phyloP scores from a whole-genome alignment of 75 land plant species.

The Pinus albicaulis region DNA sequence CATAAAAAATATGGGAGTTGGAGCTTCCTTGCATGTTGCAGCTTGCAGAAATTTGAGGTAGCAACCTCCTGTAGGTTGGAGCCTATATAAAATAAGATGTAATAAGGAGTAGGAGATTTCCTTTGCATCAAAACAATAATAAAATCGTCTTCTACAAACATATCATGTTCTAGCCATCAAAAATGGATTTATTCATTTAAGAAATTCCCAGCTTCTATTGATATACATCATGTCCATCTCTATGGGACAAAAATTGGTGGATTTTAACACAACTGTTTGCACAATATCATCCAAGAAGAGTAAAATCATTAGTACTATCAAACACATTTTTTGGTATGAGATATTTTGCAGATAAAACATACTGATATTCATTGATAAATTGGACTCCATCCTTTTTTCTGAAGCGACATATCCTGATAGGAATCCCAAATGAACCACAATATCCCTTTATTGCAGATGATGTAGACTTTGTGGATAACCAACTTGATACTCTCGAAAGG shows the following conservation, averaged over 20 bases:
- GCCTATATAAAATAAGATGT: no score
- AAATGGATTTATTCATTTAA: no score
- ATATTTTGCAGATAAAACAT: slow-evolving; percentile 28
- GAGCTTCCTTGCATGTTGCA: no score
- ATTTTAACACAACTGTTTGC: slow-evolving; percentile 44
- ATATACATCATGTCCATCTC: slow-evolving; percentile 19
- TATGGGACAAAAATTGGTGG: slow-evolving; percentile 51
- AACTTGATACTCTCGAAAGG: no score
- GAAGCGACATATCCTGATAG: slow-evolving; percentile 44
- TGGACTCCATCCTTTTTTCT: slow-evolving; percentile 50
- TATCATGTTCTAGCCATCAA: no score
- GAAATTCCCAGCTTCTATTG: no score
- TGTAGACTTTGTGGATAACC: slow-evolving; percentile 41
- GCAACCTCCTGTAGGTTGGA: no score
- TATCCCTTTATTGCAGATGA: slow-evolving; percentile 49
- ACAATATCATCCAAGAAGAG: slow-evolving; percentile 47
- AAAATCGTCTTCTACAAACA: no score
- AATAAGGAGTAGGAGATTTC: no score
- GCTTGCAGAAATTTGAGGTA: no score
- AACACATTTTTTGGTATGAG: slow-evolving; percentile 41
- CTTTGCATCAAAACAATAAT: no score
- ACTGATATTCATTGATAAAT: slow-evolving; percentile 20
- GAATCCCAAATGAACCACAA: slow-evolving; percentile 50
- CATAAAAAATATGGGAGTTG: no score
- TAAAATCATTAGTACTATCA: slow-evolving; percentile 44